phyloP scores from a whole-genome alignment of 257 asterid genomes.

The Solanum bulbocastanum region DNA sequence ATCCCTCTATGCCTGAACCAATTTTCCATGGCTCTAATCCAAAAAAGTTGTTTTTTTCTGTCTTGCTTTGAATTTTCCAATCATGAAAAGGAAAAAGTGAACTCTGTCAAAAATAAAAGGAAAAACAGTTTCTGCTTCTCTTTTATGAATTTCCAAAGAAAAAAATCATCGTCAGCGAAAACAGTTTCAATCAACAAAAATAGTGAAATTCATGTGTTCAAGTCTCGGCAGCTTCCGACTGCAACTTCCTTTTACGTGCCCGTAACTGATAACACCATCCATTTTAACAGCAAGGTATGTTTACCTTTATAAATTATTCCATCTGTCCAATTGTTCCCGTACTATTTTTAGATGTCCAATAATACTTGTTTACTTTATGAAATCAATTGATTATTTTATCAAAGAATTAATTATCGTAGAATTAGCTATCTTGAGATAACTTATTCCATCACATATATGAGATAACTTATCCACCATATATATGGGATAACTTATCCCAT shows the following conservation, averaged over 20 bases:
- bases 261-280: too few relatives aligned
- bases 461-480: too few relatives aligned
- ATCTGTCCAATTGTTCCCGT: too few relatives aligned
- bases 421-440: too few relatives aligned
- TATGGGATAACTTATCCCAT: too few relatives aligned
- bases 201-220: not conserved
- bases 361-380: too few relatives aligned
- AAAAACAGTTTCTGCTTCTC: not conserved
- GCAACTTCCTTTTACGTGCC: not conserved
- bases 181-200: not conserved
- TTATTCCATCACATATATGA: too few relatives aligned
- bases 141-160: not conserved
- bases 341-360: too few relatives aligned
- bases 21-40: not conserved
- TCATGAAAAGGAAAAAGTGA: not conserved
- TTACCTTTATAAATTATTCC: too few relatives aligned
- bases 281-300: not conserved
- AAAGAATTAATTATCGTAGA: too few relatives aligned
- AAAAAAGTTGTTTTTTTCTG: not conserved
- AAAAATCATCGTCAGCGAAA: not conserved
- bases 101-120: not conserved
- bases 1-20: not conserved
- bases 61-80: constrained; percentile 1
- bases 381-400: too few relatives aligned
- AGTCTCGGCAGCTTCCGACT: not conserved